Conservation (phyloP, 2,329 filamentous ascomycete genomes). For the Trichoderma afroharzianum region DNA sequence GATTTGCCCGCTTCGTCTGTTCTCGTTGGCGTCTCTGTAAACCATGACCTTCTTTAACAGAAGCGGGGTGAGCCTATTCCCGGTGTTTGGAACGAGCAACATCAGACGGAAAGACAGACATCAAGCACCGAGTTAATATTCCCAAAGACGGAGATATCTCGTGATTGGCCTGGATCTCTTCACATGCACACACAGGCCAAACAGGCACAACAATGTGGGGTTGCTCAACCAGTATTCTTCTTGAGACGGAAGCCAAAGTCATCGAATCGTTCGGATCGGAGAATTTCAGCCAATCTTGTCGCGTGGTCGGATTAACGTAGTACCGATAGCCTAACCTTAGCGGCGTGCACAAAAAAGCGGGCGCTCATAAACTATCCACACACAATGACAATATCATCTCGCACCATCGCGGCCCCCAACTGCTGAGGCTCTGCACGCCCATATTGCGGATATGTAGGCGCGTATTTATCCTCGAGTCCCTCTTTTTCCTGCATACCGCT, state of each 20-base stretch:
- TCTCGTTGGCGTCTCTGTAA: neutral
- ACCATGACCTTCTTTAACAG: neutral
- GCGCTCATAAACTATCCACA: neutral
- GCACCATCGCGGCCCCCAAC: fast-evolving
- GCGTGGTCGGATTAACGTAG: neutral
- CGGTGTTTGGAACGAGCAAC: neutral
- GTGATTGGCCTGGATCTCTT: neutral
- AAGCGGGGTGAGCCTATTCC: neutral
- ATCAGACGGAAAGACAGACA: neutral
- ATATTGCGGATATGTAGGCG: neutral
- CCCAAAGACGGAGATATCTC: neutral
- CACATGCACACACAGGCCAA: neutral
- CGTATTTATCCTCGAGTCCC: neutral
- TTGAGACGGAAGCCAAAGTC: too few relatives aligned
- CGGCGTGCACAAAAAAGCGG: neutral
- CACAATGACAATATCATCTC: neutral
- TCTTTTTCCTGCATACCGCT: slow-evolving; percentile 9
- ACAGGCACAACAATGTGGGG: neutral
- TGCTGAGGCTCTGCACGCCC: neutral
- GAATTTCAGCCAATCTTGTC: neutral
- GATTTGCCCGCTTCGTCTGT: neutral
- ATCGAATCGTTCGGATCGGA: neutral
- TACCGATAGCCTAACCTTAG: neutral
- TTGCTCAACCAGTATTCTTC: neutral
- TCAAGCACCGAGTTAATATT: neutral